Evolutionary conservation across 345 rosid species (phyloP).

Genomic region (Citrus inodora): DNA sequence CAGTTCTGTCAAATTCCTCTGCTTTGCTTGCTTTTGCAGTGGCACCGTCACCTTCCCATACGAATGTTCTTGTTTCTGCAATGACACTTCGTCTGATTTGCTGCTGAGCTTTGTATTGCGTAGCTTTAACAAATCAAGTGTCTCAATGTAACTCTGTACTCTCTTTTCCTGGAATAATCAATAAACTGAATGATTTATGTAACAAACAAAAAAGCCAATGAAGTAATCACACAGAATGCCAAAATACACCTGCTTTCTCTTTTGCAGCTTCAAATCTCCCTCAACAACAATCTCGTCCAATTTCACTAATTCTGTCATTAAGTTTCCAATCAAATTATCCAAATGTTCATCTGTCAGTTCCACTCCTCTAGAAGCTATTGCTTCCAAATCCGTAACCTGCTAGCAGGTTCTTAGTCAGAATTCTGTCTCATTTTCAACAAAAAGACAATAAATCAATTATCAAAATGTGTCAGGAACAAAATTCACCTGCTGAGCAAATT

Average conservation of each 20-base stretch:
- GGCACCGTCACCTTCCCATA: slow-evolving; percentile 18
- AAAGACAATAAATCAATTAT: background rate
- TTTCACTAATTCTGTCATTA: slow-evolving; percentile 47
- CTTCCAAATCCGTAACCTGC: slow-evolving; percentile 40
- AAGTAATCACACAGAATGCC: background rate
- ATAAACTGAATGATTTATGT: background rate
- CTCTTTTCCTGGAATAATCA: slow-evolving; percentile 36
- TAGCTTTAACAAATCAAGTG: slow-evolving; percentile 46
- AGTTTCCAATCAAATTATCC: slow-evolving; percentile 33
- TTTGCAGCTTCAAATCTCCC: slow-evolving; percentile 51
- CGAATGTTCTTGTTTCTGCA: slow-evolving; percentile 22
- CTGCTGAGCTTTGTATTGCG: slow-evolving; percentile 14
- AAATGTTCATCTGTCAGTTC: slow-evolving; percentile 36
- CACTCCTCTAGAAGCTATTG: slow-evolving; percentile 30
- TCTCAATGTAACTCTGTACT: slow-evolving; percentile 43
- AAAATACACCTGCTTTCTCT: slow-evolving; percentile 51
- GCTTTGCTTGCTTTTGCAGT: slow-evolving; percentile 10
- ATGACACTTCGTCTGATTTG: slow-evolving; percentile 9
- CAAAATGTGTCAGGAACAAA: background rate
- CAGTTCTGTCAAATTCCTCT: slow-evolving; percentile 10
- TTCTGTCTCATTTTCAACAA: background rate
- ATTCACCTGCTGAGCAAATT: slow-evolving; percentile 36
- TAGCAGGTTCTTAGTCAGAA: background rate
- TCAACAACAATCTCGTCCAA: slow-evolving; percentile 45
- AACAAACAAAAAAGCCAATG: background rate